Conservation (phyloP, 768 basidiomycete species). For the Coprinopsis strossmayeri region DNA sequence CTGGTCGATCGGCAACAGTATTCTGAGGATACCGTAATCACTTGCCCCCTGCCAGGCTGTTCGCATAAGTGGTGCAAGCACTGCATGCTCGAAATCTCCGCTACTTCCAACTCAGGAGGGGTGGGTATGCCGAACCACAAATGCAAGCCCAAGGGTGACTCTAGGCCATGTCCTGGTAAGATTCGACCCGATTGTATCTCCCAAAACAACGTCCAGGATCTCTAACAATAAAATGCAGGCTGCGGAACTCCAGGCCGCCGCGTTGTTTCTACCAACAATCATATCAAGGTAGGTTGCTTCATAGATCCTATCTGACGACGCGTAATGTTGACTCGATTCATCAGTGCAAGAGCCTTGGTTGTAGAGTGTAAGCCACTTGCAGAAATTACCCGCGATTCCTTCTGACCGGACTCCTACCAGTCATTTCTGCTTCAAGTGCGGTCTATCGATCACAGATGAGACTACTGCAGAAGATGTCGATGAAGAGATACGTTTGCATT, state of each 20-base stretch:
- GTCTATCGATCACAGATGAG: not conserved
- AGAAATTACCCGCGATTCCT: not conserved
- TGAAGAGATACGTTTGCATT: not conserved
- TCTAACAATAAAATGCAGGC: not conserved
- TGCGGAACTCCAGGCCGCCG: not conserved
- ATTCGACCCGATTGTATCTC: not conserved
- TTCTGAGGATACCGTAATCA: not conserved
- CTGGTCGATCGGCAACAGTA: constrained; percentile 6
- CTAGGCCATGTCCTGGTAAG: constrained; percentile 6
- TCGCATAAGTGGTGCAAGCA: constrained; percentile 4
- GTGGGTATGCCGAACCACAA: not conserved
- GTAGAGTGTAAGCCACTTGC: not conserved
- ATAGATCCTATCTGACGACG: not conserved
- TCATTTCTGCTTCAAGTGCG: constrained; percentile 1
- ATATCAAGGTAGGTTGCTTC: not conserved
- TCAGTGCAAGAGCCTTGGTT: not conserved
- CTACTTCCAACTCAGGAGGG: too few relatives aligned
- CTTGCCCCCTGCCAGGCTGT: constrained; percentile 4
- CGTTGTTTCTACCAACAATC: not conserved
- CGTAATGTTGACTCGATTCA: not conserved
- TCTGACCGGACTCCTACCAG: not conserved
- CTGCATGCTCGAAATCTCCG: not conserved
- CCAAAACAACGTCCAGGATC: not conserved
- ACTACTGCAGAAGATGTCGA: not conserved
- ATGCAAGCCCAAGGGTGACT: not conserved